These are phyloP conservation scores for Suillus luteus DNA, from an alignment of 768 basidiomycete genomes.

Conservation along the genomic window DNA sequence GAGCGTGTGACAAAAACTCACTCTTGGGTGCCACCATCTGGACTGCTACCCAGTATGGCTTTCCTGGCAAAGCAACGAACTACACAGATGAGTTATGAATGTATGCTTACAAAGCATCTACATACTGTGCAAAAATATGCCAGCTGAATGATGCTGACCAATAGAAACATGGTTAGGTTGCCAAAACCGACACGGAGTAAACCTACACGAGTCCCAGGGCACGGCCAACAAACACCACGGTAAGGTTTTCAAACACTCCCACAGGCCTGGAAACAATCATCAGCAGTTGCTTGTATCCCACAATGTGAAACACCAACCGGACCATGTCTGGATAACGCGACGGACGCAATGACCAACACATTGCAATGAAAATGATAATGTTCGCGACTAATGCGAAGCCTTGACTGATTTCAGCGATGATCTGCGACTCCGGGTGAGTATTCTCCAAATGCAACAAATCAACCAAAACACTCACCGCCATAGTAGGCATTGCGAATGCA, in stretches of 20 bases:
- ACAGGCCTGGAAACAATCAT: slow-evolving; percentile 15
- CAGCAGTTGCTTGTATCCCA: neutral
- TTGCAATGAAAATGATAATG: slow-evolving; percentile 16
- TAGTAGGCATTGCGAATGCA: slow-evolving; percentile 17
- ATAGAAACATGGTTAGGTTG: neutral
- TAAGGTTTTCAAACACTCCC: slow-evolving; percentile 9
- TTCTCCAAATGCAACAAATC: neutral
- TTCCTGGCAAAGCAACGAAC: slow-evolving; percentile 28
- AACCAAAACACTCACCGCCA: slow-evolving; percentile 21
- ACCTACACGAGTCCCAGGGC: slow-evolving; percentile 31
- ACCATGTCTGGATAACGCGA: slow-evolving; percentile 18
- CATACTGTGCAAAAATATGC: slow-evolving; percentile 25
- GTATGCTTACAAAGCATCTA: neutral
- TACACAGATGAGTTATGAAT: slow-evolving; percentile 13
- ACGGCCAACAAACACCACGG: slow-evolving; percentile 17
- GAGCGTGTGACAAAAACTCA: slow-evolving; percentile 8
- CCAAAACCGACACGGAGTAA: neutral
- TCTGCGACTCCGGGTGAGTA: slow-evolving; percentile 12
- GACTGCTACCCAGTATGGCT: slow-evolving; percentile 27
- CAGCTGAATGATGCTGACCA: slow-evolving; percentile 21
- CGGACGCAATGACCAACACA: slow-evolving; percentile 26
- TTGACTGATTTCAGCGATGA: slow-evolving; percentile 19
- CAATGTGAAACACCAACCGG: slow-evolving; percentile 16
- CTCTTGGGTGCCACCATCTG: slow-evolving; percentile 31
- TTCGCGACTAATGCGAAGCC: slow-evolving; percentile 14